A percentile compares a stretch with the other conserved stretches of the same genome.
These are phyloP conservation scores for Histomonas meleagridis DNA, from an alignment of 208 protist genomes.

Conservation along the genomic window DNA sequence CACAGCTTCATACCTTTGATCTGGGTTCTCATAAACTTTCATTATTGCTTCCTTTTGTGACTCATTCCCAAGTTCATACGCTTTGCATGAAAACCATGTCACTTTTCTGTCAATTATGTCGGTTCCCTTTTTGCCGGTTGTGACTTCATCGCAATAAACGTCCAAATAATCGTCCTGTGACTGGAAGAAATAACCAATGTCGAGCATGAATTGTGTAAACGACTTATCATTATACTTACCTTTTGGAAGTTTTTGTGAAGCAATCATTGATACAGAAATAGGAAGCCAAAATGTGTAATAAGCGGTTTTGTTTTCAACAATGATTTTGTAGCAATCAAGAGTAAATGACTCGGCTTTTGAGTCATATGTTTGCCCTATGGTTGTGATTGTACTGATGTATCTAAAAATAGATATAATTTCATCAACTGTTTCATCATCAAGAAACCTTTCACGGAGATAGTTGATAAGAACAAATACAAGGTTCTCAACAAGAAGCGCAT, in stretches of 20 bases:
- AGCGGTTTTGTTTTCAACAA: slow-evolving; percentile 57
- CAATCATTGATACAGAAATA: slow-evolving; percentile 42
- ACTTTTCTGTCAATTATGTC: slow-evolving; percentile 64
- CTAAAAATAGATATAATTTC: neutral
- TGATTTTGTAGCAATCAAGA: slow-evolving; percentile 40
- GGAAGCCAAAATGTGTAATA: slow-evolving; percentile 58
- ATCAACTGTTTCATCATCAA: neutral
- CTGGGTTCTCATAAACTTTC: no score
- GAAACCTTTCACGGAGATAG: neutral
- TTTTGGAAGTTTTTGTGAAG: neutral
- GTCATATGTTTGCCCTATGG: slow-evolving; percentile 20
- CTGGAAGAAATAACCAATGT: slow-evolving; percentile 45
- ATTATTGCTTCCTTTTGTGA: neutral
- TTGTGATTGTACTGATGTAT: neutral
- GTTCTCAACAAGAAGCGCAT: slow-evolving; percentile 53
- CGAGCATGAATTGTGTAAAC: neutral
- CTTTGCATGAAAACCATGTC: slow-evolving; percentile 76
- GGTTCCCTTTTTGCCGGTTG: slow-evolving; percentile 58
- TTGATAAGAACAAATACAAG: slow-evolving; percentile 43
- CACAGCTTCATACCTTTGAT: no score
- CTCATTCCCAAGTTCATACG: slow-evolving; percentile 40
- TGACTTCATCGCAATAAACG: slow-evolving; percentile 51
- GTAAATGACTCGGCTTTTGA: neutral
- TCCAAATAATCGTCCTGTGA: slow-evolving; percentile 60
- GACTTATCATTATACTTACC: neutral